Conservation (phyloP, 1,284 basidiomycete genomes). For the Puccinia hordei region DNA sequence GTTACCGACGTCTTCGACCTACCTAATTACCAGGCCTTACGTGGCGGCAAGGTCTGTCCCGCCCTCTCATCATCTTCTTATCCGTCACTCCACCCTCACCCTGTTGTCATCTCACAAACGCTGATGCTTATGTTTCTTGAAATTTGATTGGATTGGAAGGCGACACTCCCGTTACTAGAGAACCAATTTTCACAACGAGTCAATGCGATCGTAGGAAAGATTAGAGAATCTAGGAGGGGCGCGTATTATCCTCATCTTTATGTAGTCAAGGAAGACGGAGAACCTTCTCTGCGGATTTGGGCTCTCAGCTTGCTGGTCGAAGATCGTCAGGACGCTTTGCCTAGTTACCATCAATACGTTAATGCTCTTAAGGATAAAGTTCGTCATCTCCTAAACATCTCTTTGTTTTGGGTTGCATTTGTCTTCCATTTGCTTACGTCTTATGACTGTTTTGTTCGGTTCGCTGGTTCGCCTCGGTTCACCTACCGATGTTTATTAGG, state of each 20-base stretch:
- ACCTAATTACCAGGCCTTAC: slow-evolving; percentile 80
- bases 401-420: not conserved
- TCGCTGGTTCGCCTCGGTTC: not conserved
- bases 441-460: not conserved
- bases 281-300: slow-evolving; percentile 84
- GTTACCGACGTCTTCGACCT: slow-evolving; percentile 92
- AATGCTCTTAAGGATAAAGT: slow-evolving; percentile 74
- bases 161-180: slow-evolving; percentile 80
- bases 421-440: too few species aligned
- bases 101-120: not conserved
- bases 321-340: slow-evolving; percentile 89
- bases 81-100: too few species aligned
- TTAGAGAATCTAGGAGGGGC: slow-evolving; percentile 79
- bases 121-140: not conserved
- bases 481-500: not conserved
- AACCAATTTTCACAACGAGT: slow-evolving; percentile 91
- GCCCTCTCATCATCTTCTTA: not conserved
- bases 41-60: slow-evolving; percentile 79
- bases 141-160: slow-evolving; percentile 62
- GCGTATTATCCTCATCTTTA: slow-evolving; percentile 94
- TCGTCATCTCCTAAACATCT: not conserved
- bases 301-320: slow-evolving; percentile 91
- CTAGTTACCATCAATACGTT: slow-evolving; percentile 93
- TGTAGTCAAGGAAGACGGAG: slow-evolving; percentile 96
- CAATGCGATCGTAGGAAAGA: slow-evolving; percentile 89